These are phyloP conservation scores for Phytophthora pseudosyringae DNA, from an alignment of 352 stramenopile genomes.

Conservation along the genomic window DNA sequence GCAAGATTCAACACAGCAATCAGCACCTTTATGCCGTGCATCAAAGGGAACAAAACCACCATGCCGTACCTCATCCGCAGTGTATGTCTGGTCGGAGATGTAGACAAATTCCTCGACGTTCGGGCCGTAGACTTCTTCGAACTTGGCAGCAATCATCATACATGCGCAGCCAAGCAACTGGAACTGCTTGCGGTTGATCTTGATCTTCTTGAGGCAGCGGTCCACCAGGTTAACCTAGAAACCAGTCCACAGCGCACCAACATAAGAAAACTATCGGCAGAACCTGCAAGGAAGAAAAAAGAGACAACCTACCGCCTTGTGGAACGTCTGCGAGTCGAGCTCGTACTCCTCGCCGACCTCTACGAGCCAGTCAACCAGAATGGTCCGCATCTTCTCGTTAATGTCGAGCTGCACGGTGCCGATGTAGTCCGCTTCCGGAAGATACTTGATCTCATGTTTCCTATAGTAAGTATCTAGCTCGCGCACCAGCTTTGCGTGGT, in stretches of 20 bases:
- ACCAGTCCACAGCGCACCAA: background rate
- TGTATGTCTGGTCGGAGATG: constrained; percentile 97
- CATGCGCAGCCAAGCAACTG: constrained; percentile 96
- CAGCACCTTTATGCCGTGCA: background rate
- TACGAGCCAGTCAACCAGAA: constrained; percentile 99
- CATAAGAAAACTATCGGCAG: background rate
- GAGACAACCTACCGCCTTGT: constrained; percentile 64
- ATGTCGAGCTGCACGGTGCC: constrained; percentile 95
- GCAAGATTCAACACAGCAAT: constrained; percentile 7
- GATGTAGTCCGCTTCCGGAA: constrained; percentile 66
- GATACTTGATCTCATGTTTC: constrained; percentile 82
- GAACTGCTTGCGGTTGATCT: constrained; percentile 92
- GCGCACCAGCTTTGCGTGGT: constrained; percentile 61
- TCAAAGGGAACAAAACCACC: background rate
- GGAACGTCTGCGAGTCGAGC: constrained; percentile 81
- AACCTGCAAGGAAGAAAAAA: background rate
- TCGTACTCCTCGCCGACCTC: constrained; percentile 89
- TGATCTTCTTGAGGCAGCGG: constrained; percentile 78
- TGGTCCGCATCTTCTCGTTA: constrained; percentile 99
- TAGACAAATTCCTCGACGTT: constrained; percentile 97
- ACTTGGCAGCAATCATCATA: constrained; percentile 97
- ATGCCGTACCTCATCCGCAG: constrained; percentile 63
- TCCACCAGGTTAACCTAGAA: constrained; percentile 83
- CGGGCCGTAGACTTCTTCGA: constrained; percentile 97
- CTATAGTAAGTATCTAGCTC: constrained; percentile 73